Base-by-base conservation (phyloP, 345 rosid genomes). In the Salix udensis region DNA sequence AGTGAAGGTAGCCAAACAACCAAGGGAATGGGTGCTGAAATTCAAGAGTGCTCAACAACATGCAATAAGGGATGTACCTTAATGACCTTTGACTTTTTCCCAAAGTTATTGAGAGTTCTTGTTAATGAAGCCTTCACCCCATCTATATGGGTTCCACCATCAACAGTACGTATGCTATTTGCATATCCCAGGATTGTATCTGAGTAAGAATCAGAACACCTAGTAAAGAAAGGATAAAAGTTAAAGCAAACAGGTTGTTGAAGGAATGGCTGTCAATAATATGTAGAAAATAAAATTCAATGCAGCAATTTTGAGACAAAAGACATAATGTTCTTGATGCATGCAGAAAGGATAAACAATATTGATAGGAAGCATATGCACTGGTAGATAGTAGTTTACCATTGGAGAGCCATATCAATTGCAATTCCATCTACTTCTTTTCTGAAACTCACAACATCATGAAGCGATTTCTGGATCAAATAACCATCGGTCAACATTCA, bases 191-290 rank as follows among this genome's bases (percentile, higher is more conserved):
- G 86, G 83, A 93, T 81, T 70, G 95, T 93, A 86, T 93, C 99
- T 61, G 99, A 92, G 85, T 96, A 96, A 78, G 95, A 98, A 91
- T 96, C 98, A 60, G 92, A 88, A 79, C 97, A 96, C 99, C 99
- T 94, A 72, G 74, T 64, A 78, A 75, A 82, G 71, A 82, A 58
- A 81, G 46, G 64, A 69, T 69, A 48, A n/a, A 76, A 72, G 44
- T 24, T 23, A 74, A 73, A 75, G 53, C 65, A 85, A 52, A 74
- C 3, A 24, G 74, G 62, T 50, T 39, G 39, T 60, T 67, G 7
- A 65, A 72, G 24, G 58, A 58, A 23, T 28, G 19, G 21, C 42
- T 7, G 21, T 68, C 62, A 55, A 71, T 39, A 42, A 66, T 8
- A 68, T 52, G 40, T 58, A 58, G 24, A 58, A 58, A 58, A 58